phyloP scores from a whole-genome alignment of 805 yeast species.

The Ogataea degrootiae region DNA sequence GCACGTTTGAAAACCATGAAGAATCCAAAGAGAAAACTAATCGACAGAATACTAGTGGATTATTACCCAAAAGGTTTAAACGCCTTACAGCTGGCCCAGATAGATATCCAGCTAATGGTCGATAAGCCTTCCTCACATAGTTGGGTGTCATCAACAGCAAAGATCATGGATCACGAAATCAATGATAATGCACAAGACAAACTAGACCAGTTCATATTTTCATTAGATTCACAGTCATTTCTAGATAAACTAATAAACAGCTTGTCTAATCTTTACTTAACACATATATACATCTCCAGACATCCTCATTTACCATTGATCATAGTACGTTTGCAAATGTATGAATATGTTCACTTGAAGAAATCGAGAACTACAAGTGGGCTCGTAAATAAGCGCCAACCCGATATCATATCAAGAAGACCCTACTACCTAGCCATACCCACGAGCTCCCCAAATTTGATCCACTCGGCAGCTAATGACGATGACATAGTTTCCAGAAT shows the following conservation, averaged over 20 bases:
- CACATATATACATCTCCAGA: constrained; percentile 62
- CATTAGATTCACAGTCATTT: constrained; percentile 48
- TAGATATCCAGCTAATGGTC: constrained; percentile 61
- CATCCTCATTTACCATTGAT: constrained; percentile 61
- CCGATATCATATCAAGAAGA: constrained; percentile 47
- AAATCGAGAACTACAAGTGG: constrained; percentile 3
- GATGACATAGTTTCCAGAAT: constrained; percentile 44
- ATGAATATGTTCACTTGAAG: constrained; percentile 38
- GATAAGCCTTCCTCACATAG: constrained; percentile 46
- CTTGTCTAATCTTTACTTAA: constrained; percentile 47
- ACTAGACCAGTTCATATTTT: constrained; percentile 27
- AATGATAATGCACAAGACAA: constrained; percentile 14
- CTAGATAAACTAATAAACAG: constrained; percentile 42
- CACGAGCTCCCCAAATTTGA: constrained; percentile 56
- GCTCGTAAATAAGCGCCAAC: constrained; percentile 16
- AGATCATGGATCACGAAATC: constrained; percentile 22
- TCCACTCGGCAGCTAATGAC: constrained; percentile 43
- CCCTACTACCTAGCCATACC: constrained; percentile 70
- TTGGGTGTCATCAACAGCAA: constrained; percentile 47
- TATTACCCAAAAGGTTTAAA: constrained; percentile 57
- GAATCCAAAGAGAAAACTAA: constrained; percentile 27
- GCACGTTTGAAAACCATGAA: constrained; percentile 8
- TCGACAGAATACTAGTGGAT: constrained; percentile 43
- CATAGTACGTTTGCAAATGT: constrained; percentile 63
- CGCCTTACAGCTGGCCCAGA: constrained; percentile 61